Evolutionary conservation across 495 filamentous ascomycete species (phyloP).

Genomic region (Podospora appendiculata): DNA sequence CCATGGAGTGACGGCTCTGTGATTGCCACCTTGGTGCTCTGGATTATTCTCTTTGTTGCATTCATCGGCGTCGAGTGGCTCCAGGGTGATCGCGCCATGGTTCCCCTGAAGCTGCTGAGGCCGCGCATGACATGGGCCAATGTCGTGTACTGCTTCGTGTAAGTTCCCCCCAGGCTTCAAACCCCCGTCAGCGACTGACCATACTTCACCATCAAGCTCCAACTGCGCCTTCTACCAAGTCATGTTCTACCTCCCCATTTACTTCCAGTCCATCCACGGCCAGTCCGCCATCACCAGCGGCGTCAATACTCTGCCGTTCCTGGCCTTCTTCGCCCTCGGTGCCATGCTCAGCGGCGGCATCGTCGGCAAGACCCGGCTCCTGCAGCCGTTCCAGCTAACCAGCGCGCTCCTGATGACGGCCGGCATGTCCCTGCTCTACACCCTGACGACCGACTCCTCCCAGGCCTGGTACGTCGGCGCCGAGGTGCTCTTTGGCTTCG

Average conservation of each 20-base stretch:
- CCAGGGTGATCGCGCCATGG: constrained; percentile 24
- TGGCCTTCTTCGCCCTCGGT: constrained; percentile 26
- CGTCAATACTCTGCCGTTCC: constrained; percentile 38
- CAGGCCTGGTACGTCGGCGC: constrained; percentile 51
- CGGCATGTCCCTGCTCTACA: constrained; percentile 32
- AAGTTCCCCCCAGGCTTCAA: no score
- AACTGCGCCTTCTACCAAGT: constrained; percentile 19
- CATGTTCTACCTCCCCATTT: constrained; percentile 52
- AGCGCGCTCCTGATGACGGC: constrained; percentile 14
- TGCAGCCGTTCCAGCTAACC: constrained; percentile 26
- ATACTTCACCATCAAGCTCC: neutral
- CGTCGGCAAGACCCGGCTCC: constrained; percentile 24
- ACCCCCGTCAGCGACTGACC: no score
- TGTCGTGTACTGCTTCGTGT: constrained; percentile 20
- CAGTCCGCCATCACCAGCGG: constrained; percentile 35
- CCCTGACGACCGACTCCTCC: constrained; percentile 30
- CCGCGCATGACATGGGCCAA: constrained; percentile 29
- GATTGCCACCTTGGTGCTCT: constrained; percentile 39
- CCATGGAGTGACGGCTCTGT: constrained; percentile 35
- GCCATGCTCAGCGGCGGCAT: constrained; percentile 24
- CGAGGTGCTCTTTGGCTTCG: constrained; percentile 51
- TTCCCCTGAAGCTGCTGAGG: constrained; percentile 29
- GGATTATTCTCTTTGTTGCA: constrained; percentile 16
- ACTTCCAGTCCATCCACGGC: constrained; percentile 45
- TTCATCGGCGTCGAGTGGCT: constrained; percentile 23